phyloP scores from a whole-genome alignment of 768 basidiomycete genomes.

The Serendipita sp. region DNA sequence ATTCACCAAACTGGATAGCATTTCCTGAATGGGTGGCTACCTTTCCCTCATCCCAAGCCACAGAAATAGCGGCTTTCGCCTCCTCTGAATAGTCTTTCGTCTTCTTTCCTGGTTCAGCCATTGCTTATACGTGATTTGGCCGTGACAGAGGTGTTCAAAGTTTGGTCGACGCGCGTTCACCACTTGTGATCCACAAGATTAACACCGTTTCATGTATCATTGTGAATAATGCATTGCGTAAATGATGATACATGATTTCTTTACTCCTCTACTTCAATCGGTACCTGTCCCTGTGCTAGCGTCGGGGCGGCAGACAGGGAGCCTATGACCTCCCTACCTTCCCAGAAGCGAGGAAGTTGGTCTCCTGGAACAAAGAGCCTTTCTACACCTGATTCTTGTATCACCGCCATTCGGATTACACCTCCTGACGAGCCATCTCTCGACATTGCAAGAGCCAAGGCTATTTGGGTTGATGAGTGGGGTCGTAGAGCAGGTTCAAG shows the following conservation, averaged over 20 bases:
- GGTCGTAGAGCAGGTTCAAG: not conserved
- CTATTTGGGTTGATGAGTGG: constrained; percentile 24
- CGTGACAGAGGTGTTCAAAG: not conserved
- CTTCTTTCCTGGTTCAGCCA: constrained; percentile 5
- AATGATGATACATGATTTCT: constrained; percentile 4
- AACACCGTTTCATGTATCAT: not conserved
- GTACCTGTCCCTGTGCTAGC: constrained; percentile 16
- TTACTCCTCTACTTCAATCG: constrained; percentile 30
- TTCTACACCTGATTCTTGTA: constrained; percentile 84
- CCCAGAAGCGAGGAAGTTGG: constrained; percentile 79
- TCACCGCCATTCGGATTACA: constrained; percentile 92
- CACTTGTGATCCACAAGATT: not conserved
- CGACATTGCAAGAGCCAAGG: constrained; percentile 88
- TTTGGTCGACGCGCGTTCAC: constrained; percentile 4
- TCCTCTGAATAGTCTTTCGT: not conserved
- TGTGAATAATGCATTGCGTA: not conserved
- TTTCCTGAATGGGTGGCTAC: not conserved
- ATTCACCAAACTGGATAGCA: not conserved
- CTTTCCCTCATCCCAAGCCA: not conserved
- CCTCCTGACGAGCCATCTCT: constrained; percentile 97
- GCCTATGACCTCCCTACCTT: constrained; percentile 57
- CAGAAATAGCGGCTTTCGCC: constrained; percentile 1
- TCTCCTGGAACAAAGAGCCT: constrained; percentile 84
- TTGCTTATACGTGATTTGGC: not conserved
- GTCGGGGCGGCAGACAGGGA: constrained; percentile 11